Percentiles rank a stretch among this genome's conserved stretches.
Evolutionary conservation across 371 early-diverging fungal species (phyloP).

Genomic region (Zychaea mexicana): DNA sequence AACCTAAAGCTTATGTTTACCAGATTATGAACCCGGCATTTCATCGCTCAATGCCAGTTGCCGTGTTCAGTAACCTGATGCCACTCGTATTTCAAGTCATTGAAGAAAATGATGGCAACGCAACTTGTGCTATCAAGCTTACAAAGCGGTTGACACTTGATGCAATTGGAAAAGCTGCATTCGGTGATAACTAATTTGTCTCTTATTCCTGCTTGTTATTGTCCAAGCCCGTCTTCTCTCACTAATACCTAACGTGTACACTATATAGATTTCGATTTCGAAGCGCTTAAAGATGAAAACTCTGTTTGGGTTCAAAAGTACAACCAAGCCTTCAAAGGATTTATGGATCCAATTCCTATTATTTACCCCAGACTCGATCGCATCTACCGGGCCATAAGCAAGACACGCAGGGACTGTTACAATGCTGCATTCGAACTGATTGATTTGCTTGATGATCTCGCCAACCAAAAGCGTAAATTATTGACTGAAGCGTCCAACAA

Average conservation of each 20-base stretch:
- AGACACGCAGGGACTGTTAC: neutral
- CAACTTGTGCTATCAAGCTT: slow-evolving; percentile 16
- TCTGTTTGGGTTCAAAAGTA: slow-evolving; percentile 28
- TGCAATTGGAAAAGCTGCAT: slow-evolving; percentile 32
- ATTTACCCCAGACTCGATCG: slow-evolving; percentile 8
- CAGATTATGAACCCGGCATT: slow-evolving; percentile 42
- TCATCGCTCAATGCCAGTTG: slow-evolving; percentile 33
- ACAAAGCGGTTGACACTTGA: slow-evolving; percentile 36
- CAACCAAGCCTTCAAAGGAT: slow-evolving; percentile 7
- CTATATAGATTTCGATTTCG: slow-evolving; percentile 15
- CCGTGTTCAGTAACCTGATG: slow-evolving; percentile 23
- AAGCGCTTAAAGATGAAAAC: slow-evolving; percentile 14
- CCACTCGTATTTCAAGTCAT: slow-evolving; percentile 17
- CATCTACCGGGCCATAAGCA: neutral
- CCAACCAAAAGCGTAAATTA: neutral
- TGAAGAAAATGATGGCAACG: slow-evolving; percentile 11
- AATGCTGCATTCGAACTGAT: slow-evolving; percentile 7
- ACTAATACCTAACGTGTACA: neutral
- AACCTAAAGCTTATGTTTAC: too few relatives aligned
- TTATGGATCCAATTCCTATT: slow-evolving; percentile 16
- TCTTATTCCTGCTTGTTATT: too few relatives aligned
- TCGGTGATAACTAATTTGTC: too few relatives aligned
- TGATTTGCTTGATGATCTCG: slow-evolving; percentile 3
- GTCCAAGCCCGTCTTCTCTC: too few relatives aligned
- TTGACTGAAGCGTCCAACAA: neutral